These are phyloP conservation scores for Coemansia umbellata DNA, from an alignment of 192 early-diverging fungal genomes.

Conservation along the genomic window DNA sequence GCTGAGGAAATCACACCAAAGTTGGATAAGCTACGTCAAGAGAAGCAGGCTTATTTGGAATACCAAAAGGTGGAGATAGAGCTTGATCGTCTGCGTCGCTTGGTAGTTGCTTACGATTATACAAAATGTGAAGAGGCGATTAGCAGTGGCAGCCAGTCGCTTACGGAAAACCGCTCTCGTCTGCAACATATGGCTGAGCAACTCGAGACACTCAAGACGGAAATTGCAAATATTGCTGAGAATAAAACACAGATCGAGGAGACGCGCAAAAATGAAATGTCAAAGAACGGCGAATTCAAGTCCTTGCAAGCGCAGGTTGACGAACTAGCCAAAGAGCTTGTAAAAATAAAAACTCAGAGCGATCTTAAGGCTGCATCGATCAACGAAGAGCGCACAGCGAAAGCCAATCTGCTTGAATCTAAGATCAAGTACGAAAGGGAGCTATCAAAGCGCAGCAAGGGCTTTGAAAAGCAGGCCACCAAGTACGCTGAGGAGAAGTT, in stretches of 20 bases:
- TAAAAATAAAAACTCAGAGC: conserved; percentile 77
- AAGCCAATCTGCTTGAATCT: conserved; percentile 23
- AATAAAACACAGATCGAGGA: conserved; percentile 53
- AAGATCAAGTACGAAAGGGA: conserved; percentile 31
- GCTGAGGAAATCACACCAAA: conserved; percentile 89
- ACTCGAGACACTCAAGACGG: conserved; percentile 56
- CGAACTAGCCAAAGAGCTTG: conserved; percentile 73
- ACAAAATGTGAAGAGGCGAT: conserved; percentile 61
- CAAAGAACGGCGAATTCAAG: conserved; percentile 61
- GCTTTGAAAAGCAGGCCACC: conserved; percentile 18
- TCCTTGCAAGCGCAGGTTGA: conserved; percentile 70
- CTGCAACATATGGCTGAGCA: conserved; percentile 38
- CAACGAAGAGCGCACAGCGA: conserved; percentile 64
- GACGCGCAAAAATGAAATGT: conserved; percentile 53
- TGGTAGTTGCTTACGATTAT: conserved; percentile 85
- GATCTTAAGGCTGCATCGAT: conserved; percentile 74
- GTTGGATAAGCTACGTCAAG: conserved; percentile 79
- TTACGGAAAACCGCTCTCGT: conserved; percentile 19
- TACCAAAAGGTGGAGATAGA: conserved; percentile 91
- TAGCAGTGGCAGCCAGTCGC: conserved; percentile 35
- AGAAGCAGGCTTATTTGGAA: conserved; percentile 87
- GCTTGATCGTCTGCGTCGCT: conserved; percentile 74
- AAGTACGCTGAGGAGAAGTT: conserved; percentile 39
- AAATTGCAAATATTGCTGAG: conserved; percentile 62
- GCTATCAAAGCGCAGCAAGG: conserved; percentile 25